phyloP scores from a whole-genome alignment of 2,329 filamentous ascomycete genomes.

The Talaromyces sp. region DNA sequence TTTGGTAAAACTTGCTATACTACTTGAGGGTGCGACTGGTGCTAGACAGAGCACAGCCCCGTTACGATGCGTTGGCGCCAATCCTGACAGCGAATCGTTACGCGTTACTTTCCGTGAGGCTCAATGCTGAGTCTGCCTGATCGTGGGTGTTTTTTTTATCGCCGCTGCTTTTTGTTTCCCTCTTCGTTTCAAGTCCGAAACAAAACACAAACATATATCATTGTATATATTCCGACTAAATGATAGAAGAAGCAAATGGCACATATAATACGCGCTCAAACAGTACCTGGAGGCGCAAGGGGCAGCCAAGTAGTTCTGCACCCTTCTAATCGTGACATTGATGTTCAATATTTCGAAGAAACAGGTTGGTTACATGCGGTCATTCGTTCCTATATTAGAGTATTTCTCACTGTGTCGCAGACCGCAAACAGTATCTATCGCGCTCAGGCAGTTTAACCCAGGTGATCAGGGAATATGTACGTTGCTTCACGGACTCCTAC shows the following conservation, averaged over 20 bases:
- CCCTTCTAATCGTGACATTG: background rate
- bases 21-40: background rate
- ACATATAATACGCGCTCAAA: background rate
- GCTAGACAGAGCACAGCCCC: background rate
- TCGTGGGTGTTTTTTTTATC: background rate
- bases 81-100: background rate
- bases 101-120: background rate
- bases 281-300: background rate
- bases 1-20: no score
- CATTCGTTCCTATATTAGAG: background rate
- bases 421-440: background rate
- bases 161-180: background rate
- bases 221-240: background rate
- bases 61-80: background rate
- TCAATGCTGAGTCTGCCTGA: background rate
- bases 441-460: background rate
- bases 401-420: background rate
- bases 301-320: background rate
- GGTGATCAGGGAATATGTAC: background rate
- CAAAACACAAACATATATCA: background rate
- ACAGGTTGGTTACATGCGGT: background rate
- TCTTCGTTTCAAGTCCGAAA: background rate
- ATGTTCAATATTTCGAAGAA: conserved; percentile 4
- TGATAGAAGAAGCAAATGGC: background rate
- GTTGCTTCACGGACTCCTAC: background rate